Base-by-base conservation (phyloP, 2,329 filamentous ascomycete genomes). In the Arthrobotrys pseudoclavata region DNA sequence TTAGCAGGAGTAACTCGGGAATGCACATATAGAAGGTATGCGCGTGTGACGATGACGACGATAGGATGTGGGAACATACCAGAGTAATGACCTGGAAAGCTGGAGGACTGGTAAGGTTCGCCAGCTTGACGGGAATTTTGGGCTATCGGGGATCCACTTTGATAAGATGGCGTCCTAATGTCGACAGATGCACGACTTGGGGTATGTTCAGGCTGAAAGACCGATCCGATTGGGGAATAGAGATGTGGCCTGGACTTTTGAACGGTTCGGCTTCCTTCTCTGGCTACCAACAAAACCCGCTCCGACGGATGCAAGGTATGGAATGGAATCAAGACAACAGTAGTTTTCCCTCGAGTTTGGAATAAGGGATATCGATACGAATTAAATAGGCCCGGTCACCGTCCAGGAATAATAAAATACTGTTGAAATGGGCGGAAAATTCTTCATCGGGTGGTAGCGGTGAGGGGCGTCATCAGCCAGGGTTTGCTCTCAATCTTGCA, bases 81-180 rank as follows among this genome's bases (percentile, higher is more conserved):
- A 76, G 72, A 47, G 72, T 76, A 37, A 76, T 76, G 34, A 76
- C 72, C 72, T 76, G 72, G 72, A 76, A 76, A 76, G 72, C 72
- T 50, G 72, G 72, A 76, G 72, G 72, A 70, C 66, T 70, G 60
- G 24, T 70, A 70, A 62, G 52, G 34, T 70, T 76, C 72, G 72
- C 72, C 72, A 76, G 72, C 31, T 76, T 76, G 66, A 76, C 72
- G 72, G 72, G 72, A 70, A 76, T 66, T 69, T 70, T 76, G 57
- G 64, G 31, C 45, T 48, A 24, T 52, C 55, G 55, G 52, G 72
- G 66, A 61, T 70, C 72, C 72, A 76, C 72, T 76, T 70, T 76
- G 72, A 50, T 62, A 53, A 57, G 69, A 55, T 57, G 48, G 61
- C 47, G 69, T 50, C 50, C 40, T 42, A 60, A 57, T 31, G 31